These are phyloP conservation scores for Falciphora oryzae DNA, from an alignment of 2,329 filamentous ascomycete genomes.

Conservation along the genomic window DNA sequence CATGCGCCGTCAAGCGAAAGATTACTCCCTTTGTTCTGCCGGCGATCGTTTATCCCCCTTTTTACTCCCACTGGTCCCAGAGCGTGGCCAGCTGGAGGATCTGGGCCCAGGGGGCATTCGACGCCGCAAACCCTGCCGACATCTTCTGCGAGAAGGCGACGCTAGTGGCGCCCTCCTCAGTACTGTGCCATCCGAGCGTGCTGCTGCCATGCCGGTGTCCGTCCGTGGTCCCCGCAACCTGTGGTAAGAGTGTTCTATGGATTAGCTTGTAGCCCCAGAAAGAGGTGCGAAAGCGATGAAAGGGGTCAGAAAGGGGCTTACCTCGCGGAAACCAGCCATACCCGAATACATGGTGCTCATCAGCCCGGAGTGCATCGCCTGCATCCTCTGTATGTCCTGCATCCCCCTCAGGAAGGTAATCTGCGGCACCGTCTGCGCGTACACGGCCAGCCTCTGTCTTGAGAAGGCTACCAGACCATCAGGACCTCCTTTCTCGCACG, in stretches of 20 bases:
- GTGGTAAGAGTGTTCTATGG: background rate
- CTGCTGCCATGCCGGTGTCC: background rate
- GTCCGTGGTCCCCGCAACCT: background rate
- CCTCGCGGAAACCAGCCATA: background rate
- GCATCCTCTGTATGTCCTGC: background rate
- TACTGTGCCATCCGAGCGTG: background rate
- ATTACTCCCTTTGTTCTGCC: no score
- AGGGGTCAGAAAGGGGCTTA: no score
- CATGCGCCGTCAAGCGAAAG: no score
- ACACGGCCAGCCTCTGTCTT: background rate
- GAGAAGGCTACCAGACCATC: background rate
- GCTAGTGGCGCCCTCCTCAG: background rate
- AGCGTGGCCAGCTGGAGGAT: background rate
- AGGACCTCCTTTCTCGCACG: slow-evolving; percentile 22
- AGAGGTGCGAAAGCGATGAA: no score
- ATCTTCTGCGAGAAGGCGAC: slow-evolving; percentile 3
- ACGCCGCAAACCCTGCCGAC: background rate
- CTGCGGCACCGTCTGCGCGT: slow-evolving; percentile 1
- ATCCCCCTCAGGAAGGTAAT: background rate
- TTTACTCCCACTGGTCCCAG: background rate
- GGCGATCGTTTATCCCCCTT: no score
- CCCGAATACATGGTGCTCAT: slow-evolving; percentile 6
- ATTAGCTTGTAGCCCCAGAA: background rate
- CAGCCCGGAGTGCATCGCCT: background rate
- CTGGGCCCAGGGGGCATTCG: background rate